A percentile compares a stretch with the other conserved stretches of the same genome.
Evolutionary conservation across 2,329 filamentous ascomycete species (phyloP).

Genomic region (Ophiognomonia clavigignenti-juglandacearum): DNA sequence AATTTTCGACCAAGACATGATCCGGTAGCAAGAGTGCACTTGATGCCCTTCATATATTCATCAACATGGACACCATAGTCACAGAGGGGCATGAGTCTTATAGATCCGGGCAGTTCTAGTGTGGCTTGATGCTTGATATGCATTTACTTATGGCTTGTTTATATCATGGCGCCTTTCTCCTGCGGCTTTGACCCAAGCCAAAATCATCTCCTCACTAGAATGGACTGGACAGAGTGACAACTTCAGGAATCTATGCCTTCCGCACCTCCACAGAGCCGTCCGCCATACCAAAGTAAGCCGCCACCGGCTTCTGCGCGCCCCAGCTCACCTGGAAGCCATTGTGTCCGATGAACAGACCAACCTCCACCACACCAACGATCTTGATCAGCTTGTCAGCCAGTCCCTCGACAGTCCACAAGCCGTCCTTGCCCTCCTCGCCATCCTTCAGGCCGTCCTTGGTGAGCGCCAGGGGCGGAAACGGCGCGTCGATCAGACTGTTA

Average conservation of each 20-base stretch:
- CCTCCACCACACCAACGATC: constrained; percentile 84
- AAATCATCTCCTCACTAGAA: too few species aligned
- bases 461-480: constrained; percentile 72
- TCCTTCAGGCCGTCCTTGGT: constrained; percentile 43
- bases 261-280: constrained; percentile 62
- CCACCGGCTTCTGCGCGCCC: constrained; percentile 84
- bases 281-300: constrained; percentile 91
- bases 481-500: constrained; percentile 89
- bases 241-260: neutral
- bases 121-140: too few species aligned
- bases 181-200: too few species aligned
- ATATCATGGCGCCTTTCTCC: too few species aligned
- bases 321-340: constrained; percentile 68
- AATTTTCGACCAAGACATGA: too few species aligned
- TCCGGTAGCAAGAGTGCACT: too few species aligned
- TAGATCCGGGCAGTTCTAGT: too few species aligned
- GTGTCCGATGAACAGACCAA: constrained; percentile 81
- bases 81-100: too few species aligned
- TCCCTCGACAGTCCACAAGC: constrained; percentile 74
- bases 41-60: too few species aligned
- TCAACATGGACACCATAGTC: too few species aligned
- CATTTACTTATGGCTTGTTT: too few species aligned
- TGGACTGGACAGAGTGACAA: neutral
- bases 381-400: constrained; percentile 71
- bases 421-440: constrained; percentile 52